Percentiles rank a stretch among this genome's conserved stretches.
These are phyloP conservation scores for Neoboletus brunneissimus DNA, from an alignment of 768 basidiomycete genomes.

Conservation along the genomic window DNA sequence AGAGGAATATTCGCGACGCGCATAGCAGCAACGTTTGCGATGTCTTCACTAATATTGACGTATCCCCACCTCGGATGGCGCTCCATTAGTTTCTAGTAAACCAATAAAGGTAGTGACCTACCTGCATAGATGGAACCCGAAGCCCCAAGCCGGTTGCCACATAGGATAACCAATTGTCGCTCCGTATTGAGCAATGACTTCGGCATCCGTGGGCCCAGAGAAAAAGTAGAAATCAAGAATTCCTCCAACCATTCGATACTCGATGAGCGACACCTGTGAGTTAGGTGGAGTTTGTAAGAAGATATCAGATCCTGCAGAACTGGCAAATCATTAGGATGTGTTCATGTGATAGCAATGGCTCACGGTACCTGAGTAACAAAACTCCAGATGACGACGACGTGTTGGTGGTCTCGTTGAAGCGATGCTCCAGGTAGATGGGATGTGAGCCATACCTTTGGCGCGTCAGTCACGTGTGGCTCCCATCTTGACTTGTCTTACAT, in stretches of 20 bases:
- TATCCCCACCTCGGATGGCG: conserved; percentile 42
- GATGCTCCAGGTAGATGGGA: conserved; percentile 70
- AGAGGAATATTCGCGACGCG: conserved; percentile 71
- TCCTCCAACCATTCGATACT: conserved; percentile 75
- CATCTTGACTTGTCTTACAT: conserved; percentile 39
- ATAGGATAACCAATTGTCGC: conserved; percentile 63
- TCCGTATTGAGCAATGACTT: conserved; percentile 72
- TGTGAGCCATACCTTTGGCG: conserved; percentile 63
- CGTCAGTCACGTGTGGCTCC: not conserved
- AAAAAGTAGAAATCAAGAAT: conserved; percentile 79
- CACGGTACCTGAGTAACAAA: conserved; percentile 58
- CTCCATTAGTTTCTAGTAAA: not conserved
- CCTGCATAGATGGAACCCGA: conserved; percentile 77
- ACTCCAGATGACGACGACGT: conserved; percentile 70
- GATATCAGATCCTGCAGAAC: conserved; percentile 69
- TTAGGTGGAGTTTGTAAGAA: conserved; percentile 58
- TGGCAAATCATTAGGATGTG: conserved; percentile 24
- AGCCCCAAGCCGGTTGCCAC: conserved; percentile 73
- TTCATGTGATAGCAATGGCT: not conserved
- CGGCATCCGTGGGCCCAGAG: conserved; percentile 47
- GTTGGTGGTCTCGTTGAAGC: conserved; percentile 50
- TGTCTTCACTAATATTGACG: conserved; percentile 51
- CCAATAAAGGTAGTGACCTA: conserved; percentile 20
- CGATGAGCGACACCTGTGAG: conserved; percentile 56
- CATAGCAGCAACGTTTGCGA: conserved; percentile 54